Conservation (phyloP, 192 early-diverging fungal genomes). For the Dissophora globulifera region DNA sequence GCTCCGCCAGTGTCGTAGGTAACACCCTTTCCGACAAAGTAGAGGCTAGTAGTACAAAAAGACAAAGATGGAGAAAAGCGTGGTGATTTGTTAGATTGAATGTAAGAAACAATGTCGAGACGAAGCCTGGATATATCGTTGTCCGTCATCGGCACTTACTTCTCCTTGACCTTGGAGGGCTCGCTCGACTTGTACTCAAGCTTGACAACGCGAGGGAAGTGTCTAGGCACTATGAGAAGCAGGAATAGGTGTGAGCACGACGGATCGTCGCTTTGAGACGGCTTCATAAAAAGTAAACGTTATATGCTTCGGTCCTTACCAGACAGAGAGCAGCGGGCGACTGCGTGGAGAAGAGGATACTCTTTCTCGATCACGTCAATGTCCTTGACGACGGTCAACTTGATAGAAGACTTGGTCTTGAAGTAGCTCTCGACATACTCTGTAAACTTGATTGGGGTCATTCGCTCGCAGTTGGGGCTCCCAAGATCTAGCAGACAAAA, state of each 20-base stretch:
- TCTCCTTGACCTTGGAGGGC: constrained; percentile 79
- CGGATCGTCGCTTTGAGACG: no score
- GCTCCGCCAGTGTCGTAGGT: constrained; percentile 93
- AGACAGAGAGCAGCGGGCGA: constrained; percentile 74
- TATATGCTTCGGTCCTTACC: constrained; percentile 66
- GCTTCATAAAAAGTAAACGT: not conserved
- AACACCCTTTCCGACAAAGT: constrained; percentile 91
- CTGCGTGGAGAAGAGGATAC: constrained; percentile 86
- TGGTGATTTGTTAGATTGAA: not conserved
- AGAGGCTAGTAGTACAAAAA: constrained; percentile 70
- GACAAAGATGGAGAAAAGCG: constrained; percentile 6
- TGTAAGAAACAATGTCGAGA: no score
- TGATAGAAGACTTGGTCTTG: constrained; percentile 61
- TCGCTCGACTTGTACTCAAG: constrained; percentile 78
- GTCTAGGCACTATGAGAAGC: constrained; percentile 60
- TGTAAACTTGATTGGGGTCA: constrained; percentile 81
- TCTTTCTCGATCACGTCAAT: constrained; percentile 76
- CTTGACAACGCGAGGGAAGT: constrained; percentile 72
- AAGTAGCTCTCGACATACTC: constrained; percentile 76
- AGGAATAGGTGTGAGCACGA: not conserved
- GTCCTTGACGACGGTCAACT: constrained; percentile 74
- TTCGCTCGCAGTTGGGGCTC: constrained; percentile 86
- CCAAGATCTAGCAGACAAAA: constrained; percentile 77
- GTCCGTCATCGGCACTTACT: constrained; percentile 61
- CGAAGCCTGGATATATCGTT: no score